phyloP scores from a whole-genome alignment of 768 basidiomycete species.

The Podaxis sp. region DNA sequence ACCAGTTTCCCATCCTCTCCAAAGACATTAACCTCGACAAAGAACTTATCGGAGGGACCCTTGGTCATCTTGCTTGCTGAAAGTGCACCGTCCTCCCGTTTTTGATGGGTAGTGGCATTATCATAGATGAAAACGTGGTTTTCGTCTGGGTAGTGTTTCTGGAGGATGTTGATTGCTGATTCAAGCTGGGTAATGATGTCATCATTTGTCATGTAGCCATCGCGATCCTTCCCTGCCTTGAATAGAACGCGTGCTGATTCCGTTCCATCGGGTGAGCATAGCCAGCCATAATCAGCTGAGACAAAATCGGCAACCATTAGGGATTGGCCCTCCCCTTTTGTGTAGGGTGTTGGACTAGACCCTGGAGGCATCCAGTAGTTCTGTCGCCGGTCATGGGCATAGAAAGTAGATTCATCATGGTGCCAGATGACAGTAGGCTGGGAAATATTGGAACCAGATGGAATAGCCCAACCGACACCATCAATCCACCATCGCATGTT shows the following conservation, averaged over 20 bases:
- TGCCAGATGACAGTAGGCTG: slow-evolving; percentile 22
- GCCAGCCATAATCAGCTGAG: slow-evolving; percentile 26
- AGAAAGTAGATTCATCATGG: slow-evolving; percentile 42
- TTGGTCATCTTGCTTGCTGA: slow-evolving; percentile 5
- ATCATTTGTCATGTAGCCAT: slow-evolving; percentile 10
- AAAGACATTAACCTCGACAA: not conserved
- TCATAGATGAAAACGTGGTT: slow-evolving; percentile 24
- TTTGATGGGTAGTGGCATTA: slow-evolving; percentile 30
- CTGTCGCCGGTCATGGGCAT: slow-evolving; percentile 33
- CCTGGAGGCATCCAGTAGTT: slow-evolving; percentile 29
- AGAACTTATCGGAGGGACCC: not conserved
- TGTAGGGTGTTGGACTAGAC: slow-evolving; percentile 24
- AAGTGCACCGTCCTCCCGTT: slow-evolving; percentile 14
- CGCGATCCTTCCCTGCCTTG: slow-evolving; percentile 14
- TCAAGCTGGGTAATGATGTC: not conserved
- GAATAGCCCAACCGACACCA: no score
- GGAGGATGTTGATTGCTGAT: not conserved
- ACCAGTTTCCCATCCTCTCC: not conserved
- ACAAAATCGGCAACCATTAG: slow-evolving; percentile 40
- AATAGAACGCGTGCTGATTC: not conserved
- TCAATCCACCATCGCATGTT: no score
- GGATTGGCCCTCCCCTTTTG: slow-evolving; percentile 40
- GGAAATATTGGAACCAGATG: no score
- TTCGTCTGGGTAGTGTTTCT: slow-evolving; percentile 24
- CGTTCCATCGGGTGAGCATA: slow-evolving; percentile 21